Percentiles rank a stretch among this genome's conserved stretches.
These are phyloP conservation scores for Oropetium thomaeum DNA, from an alignment of 176 grass and related monocot species.

Conservation along the genomic window DNA sequence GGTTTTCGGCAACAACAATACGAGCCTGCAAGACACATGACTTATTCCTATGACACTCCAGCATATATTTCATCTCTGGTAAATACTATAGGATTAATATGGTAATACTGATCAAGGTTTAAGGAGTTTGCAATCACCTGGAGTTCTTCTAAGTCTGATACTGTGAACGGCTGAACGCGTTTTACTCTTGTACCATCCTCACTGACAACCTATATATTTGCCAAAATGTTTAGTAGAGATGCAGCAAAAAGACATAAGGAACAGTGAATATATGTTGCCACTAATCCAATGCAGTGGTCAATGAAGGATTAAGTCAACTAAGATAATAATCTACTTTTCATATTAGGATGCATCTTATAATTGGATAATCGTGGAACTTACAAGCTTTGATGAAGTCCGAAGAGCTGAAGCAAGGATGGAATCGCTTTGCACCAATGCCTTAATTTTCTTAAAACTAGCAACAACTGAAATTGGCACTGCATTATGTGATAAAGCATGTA, in stretches of 20 bases:
- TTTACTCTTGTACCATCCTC: conserved; percentile 95
- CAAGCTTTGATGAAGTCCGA: conserved; percentile 88
- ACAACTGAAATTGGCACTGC: conserved; percentile 94
- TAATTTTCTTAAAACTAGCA: conserved; percentile 98
- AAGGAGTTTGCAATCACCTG: conserved; percentile 47
- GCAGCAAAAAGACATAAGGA: conserved; percentile 8
- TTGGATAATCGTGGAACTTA: conserved; percentile 40
- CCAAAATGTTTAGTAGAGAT: conserved; percentile 27
- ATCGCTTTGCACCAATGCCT: conserved; percentile 74
- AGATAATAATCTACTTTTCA: conserved; percentile 7
- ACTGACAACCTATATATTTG: conserved; percentile 65
- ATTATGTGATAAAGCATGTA: conserved; percentile 31
- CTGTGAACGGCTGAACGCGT: conserved; percentile 71
- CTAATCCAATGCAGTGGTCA: conserved; percentile 27
- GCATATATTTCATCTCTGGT: conserved; percentile 8
- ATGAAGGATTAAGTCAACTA: conserved; percentile 13
- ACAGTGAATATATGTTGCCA: not conserved
- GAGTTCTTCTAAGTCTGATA: conserved; percentile 88
- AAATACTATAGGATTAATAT: conserved; percentile 7
- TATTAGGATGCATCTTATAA: not conserved
- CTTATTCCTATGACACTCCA: conserved; percentile 7
- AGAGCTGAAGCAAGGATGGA: conserved; percentile 85
- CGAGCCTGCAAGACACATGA: conserved; percentile 54
- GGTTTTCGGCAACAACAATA: conserved; percentile 95
- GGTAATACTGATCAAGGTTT: conserved; percentile 1